Evolutionary conservation across 352 stramenopile species (phyloP).

Genomic region (Pythium aphanidermatum): DNA sequence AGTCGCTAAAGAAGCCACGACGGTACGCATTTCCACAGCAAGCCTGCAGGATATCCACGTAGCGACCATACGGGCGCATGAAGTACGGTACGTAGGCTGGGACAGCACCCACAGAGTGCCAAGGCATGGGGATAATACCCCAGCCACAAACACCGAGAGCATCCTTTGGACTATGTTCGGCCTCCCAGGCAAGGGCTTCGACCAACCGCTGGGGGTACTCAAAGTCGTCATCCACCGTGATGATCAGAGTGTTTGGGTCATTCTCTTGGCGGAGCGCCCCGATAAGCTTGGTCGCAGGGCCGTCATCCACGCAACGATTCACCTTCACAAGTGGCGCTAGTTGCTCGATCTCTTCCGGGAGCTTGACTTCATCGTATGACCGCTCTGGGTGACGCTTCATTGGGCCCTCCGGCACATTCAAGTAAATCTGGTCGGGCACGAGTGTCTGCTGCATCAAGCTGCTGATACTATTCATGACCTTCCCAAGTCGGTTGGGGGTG

Average conservation of each 20-base stretch:
- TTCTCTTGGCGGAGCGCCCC: constrained; percentile 53
- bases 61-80: constrained; percentile 61
- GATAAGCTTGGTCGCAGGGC: constrained; percentile 72
- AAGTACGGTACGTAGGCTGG: constrained; percentile 80
- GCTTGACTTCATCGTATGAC: constrained; percentile 65
- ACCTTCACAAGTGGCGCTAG: constrained; percentile 49
- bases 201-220: constrained; percentile 61
- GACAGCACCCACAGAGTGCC: constrained; percentile 66
- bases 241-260: constrained; percentile 59
- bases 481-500: constrained; percentile 59
- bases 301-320: constrained; percentile 75
- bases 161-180: constrained; percentile 44
- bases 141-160: constrained; percentile 71
- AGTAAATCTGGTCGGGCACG: constrained; percentile 68
- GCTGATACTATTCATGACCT: constrained; percentile 72
- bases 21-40: constrained; percentile 69
- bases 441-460: constrained; percentile 54
- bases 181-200: constrained; percentile 64
- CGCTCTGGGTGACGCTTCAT: constrained; percentile 76
- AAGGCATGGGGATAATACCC: constrained; percentile 65
- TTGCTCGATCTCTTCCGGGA: constrained; percentile 37
- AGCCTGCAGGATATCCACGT: constrained; percentile 60
- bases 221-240: constrained; percentile 83
- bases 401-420: constrained; percentile 57
- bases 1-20: constrained; percentile 64